These are phyloP conservation scores for Calvatia gigantea DNA, from an alignment of 768 basidiomycete species.

Conservation along the genomic window DNA sequence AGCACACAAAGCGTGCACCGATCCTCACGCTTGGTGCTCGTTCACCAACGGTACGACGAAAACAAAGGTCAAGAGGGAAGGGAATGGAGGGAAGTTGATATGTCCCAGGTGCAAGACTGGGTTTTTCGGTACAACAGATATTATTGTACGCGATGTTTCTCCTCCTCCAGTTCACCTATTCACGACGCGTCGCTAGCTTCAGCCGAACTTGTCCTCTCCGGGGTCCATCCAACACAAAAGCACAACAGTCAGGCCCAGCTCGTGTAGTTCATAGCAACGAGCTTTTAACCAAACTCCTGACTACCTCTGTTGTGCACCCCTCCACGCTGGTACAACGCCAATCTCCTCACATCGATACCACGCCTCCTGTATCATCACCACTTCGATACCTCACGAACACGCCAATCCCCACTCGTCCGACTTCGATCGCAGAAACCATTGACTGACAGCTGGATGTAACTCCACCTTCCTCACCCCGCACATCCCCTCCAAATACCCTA, in stretches of 20 bases:
- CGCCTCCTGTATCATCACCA: constrained; percentile 48
- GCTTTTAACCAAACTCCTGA: too few species aligned
- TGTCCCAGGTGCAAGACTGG: neutral
- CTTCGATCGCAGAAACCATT: constrained; percentile 45
- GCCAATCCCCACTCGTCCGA: constrained; percentile 23
- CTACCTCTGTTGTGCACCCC: neutral
- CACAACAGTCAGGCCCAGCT: too few species aligned
- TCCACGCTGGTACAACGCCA: neutral
- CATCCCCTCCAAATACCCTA: constrained; percentile 74
- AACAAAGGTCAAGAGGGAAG: neutral
- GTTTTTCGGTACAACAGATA: neutral
- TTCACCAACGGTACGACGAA: neutral
- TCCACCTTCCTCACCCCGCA: constrained; percentile 57
- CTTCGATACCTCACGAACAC: constrained; percentile 52
- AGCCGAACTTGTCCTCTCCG: neutral
- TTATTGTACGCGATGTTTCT: neutral
- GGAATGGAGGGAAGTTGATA: neutral
- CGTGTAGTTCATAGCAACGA: too few species aligned
- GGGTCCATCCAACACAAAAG: neutral
- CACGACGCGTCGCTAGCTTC: neutral
- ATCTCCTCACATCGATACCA: neutral
- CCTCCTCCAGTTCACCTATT: neutral
- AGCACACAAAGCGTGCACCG: neutral
- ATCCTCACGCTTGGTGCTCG: neutral
- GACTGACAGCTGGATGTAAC: constrained; percentile 75